Percentiles rank a stretch among this genome's conserved stretches.
These are phyloP conservation scores for Rutidosis leptorrhynchoides DNA, from an alignment of 129 eudicot species.

Conservation along the genomic window DNA sequence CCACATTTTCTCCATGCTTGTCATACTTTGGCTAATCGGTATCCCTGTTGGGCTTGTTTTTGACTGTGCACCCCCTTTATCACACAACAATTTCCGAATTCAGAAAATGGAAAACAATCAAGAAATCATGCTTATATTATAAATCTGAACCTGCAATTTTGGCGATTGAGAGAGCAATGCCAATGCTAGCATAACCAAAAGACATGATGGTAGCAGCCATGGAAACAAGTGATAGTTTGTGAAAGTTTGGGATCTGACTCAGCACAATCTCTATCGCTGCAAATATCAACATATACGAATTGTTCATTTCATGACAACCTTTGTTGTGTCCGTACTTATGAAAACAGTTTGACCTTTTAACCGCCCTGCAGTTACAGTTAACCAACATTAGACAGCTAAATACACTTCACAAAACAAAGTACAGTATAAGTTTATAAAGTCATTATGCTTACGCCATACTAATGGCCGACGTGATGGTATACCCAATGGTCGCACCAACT, in stretches of 20 bases:
- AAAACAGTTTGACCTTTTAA: constrained; percentile 64
- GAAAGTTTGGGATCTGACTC: constrained; percentile 77
- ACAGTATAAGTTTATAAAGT: not conserved
- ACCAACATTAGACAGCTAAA: constrained; percentile 9
- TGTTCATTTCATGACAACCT: constrained; percentile 38
- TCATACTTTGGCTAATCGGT: constrained; percentile 47
- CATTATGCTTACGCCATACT: constrained; percentile 65
- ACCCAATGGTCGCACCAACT: constrained; percentile 67
- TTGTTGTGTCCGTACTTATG: constrained; percentile 49
- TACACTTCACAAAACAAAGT: not conserved
- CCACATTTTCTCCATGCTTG: constrained; percentile 67
- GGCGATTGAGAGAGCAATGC: constrained; percentile 75
- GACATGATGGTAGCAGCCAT: constrained; percentile 81
- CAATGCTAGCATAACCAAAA: constrained; percentile 63
- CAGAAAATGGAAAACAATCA: not conserved
- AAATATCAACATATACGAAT: constrained; percentile 47
- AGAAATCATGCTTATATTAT: not conserved
- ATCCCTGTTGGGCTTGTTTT: constrained; percentile 55
- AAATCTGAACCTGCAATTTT: constrained; percentile 33
- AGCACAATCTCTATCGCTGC: constrained; percentile 50
- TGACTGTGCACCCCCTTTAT: constrained; percentile 36
- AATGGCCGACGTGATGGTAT: constrained; percentile 78
- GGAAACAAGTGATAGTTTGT: constrained; percentile 68
- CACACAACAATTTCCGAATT: not conserved
- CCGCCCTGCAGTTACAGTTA: constrained; percentile 43